Base-by-base conservation (phyloP, 495 filamentous ascomycete species). In the Talaromyces liani region DNA sequence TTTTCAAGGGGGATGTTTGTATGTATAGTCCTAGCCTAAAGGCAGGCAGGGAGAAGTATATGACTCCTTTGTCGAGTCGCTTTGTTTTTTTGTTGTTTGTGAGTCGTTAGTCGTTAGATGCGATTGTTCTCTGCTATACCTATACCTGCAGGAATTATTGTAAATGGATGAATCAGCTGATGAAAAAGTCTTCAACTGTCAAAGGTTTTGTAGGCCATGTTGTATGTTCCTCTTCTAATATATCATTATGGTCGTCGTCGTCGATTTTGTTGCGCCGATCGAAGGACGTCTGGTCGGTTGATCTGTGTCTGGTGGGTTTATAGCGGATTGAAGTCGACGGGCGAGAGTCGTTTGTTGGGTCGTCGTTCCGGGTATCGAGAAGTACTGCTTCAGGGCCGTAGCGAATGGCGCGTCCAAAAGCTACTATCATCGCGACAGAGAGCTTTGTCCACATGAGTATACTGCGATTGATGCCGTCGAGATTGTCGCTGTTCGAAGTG, bases 331-430 rank as follows among this genome's bases (percentile, higher is more conserved):
- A 18, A n/a, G 45, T 20, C n/a, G 45, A 49, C 4, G n/a, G 45
- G 6, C 45, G 45, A 49, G 45, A 49, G n/a, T 20, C 6, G 7
- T 18, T 5, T 18, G 6, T 18, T 6, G n/a, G n/a, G 0, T 47
- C 45, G 4, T 20, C 7, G 45, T 7, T 20, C 18, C 16, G 45
- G 4, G 16, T 49, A 6, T 49, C 45, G 6, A 45, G n/a, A 9
- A 45, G 16, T 5, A 45, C 33, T 34, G 27, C 8, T 39, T 45
- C 72, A 2, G 73, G 73, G 1, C 73, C 73, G 41, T 75, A 31
- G 54, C 71, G 72, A 45, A 75, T 61, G 14, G 73, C 73, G 9
- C 72, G 53, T 25, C 70, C 73, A 45, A 75, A 61, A 14, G 72
- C 73, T 31, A 75, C 62, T 24, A 74, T 55, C 25, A 75, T 69